Conservation (phyloP, 441 rosid species). For the Flueggea neowawraea region DNA sequence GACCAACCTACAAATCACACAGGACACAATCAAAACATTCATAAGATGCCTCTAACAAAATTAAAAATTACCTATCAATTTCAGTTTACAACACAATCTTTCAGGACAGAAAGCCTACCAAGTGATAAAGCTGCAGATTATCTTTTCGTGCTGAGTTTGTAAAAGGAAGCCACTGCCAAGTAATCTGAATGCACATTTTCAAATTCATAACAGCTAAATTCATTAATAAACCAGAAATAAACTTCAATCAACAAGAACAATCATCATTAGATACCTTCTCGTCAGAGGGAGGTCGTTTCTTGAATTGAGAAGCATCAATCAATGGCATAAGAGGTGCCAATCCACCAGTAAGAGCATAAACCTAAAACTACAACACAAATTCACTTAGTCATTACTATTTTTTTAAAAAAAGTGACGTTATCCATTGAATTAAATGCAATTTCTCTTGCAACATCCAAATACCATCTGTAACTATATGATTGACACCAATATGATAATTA, state of each 20-base stretch:
- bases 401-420: not conserved
- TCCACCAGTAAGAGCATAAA: constrained; percentile 97
- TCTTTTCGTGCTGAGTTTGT: constrained; percentile 87
- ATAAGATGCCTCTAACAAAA: too few species aligned
- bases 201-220: constrained; percentile 1
- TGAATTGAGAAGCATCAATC: constrained; percentile 66
- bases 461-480: too few species aligned
- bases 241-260: not conserved
- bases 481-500: too few species aligned
- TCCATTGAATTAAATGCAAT: too few species aligned
- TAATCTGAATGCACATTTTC: constrained; percentile 45
- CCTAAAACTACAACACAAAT: constrained; percentile 26
- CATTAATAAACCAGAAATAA: not conserved
- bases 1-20: constrained; percentile 63
- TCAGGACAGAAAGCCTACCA: constrained; percentile 41
- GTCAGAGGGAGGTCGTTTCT: constrained; percentile 67
- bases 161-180: constrained; percentile 97
- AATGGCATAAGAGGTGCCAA: constrained; percentile 97
- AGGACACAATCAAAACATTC: not conserved
- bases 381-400: too few species aligned
- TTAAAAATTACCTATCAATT: too few species aligned
- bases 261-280: constrained; percentile 58
- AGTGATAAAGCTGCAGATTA: constrained; percentile 83
- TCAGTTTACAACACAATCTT: not conserved
- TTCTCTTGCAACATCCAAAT: too few species aligned